Conservation (phyloP, 169 alveolate species). For the Theileria annulata region DNA sequence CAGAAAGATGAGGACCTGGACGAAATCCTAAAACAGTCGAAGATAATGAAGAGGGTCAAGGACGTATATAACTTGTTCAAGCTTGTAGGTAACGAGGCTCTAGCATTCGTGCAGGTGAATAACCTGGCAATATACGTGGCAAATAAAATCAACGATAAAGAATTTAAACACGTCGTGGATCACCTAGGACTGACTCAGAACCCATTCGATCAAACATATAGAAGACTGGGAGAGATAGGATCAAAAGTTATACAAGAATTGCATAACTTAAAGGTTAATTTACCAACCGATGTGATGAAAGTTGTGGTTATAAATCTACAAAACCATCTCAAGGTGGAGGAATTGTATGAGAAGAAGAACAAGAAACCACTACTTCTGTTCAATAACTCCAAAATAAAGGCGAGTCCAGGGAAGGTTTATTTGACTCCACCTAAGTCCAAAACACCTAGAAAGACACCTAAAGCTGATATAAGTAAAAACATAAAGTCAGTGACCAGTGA, state of each 20-base stretch:
- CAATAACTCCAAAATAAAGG: slow-evolving; percentile 38
- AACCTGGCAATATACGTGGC: slow-evolving; percentile 40
- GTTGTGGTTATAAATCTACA: slow-evolving; percentile 52
- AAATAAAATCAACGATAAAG: slow-evolving; percentile 20
- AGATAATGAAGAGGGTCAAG: slow-evolving; percentile 46
- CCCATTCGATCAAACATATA: slow-evolving; percentile 54
- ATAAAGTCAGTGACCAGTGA: neutral
- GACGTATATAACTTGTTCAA: slow-evolving; percentile 22
- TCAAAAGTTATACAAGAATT: slow-evolving; percentile 22
- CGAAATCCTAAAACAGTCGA: slow-evolving; percentile 26
- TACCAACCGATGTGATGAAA: slow-evolving; percentile 49
- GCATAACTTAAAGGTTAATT: slow-evolving; percentile 20
- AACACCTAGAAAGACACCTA: neutral
- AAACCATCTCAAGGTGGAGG: slow-evolving; percentile 27
- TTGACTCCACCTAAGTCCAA: neutral
- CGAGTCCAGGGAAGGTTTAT: slow-evolving; percentile 39
- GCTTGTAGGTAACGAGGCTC: slow-evolving; percentile 21
- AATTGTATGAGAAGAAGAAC: slow-evolving; percentile 39
- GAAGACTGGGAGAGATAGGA: slow-evolving; percentile 32
- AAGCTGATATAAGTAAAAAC: neutral
- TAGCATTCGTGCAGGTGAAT: slow-evolving; percentile 50
- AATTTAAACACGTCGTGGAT: slow-evolving; percentile 41
- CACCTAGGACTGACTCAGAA: slow-evolving; percentile 3
- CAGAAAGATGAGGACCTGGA: slow-evolving; percentile 15
- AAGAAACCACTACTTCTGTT: slow-evolving; percentile 43